Conservation (phyloP, 345 rosid genomes). For the Citrus australasica region DNA sequence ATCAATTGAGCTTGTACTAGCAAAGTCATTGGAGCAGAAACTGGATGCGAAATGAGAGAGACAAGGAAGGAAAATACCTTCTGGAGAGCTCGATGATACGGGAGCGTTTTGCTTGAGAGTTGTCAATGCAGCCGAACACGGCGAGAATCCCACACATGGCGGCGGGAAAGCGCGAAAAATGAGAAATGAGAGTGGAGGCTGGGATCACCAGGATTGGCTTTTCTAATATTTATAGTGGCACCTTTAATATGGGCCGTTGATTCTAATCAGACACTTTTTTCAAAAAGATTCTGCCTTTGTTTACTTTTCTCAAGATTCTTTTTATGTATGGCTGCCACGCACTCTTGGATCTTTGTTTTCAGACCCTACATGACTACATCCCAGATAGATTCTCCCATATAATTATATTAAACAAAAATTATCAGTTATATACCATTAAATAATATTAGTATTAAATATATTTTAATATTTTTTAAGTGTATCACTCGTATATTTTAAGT, state of each 20-base stretch:
- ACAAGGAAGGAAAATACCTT: conserved; percentile 28
- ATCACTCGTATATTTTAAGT: too few species aligned
- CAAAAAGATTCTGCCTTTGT: conserved; percentile 4
- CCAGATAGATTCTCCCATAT: too few species aligned
- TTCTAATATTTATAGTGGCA: background rate
- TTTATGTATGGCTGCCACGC: background rate
- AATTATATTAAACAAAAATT: too few species aligned
- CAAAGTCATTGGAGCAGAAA: background rate
- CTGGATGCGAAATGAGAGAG: background rate
- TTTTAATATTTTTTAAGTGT: too few species aligned
- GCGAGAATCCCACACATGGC: conserved; percentile 89
- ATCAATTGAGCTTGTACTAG: background rate
- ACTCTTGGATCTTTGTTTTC: too few species aligned
- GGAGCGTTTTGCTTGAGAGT: conserved; percentile 74
- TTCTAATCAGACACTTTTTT: background rate
- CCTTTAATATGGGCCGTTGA: conserved; percentile 38
- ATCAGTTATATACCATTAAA: too few species aligned
- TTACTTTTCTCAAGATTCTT: background rate
- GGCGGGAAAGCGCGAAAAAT: background rate
- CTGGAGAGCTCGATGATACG: conserved; percentile 82
- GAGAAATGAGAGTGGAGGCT: background rate
- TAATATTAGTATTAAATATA: too few species aligned
- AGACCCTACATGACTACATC: too few species aligned
- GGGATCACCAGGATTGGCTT: background rate
- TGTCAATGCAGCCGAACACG: conserved; percentile 64